These are phyloP conservation scores for Fusarium chaquense DNA, from an alignment of 2,329 filamentous ascomycete species.

Conservation along the genomic window DNA sequence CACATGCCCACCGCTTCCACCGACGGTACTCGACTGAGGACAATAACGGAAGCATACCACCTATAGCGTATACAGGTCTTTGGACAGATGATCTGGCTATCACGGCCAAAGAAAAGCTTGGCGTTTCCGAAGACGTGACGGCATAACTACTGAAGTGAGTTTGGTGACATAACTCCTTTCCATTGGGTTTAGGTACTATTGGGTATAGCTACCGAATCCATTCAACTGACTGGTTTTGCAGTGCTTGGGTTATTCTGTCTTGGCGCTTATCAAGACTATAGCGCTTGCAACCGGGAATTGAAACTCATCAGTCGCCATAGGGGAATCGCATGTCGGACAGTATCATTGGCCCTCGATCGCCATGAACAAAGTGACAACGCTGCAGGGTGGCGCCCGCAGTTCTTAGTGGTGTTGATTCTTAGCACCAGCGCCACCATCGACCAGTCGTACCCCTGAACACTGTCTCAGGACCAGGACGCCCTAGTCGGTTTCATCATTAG, in stretches of 20 bases:
- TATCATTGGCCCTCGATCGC: constrained; percentile 4
- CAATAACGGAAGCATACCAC: constrained; percentile 30
- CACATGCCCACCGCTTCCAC: constrained; percentile 44
- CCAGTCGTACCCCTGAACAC: not conserved
- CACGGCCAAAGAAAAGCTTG: constrained; percentile 29
- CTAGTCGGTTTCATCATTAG: constrained; percentile 48
- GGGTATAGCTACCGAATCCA: constrained; percentile 1
- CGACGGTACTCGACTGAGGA: constrained; percentile 13
- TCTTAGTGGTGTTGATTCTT: constrained; percentile 39
- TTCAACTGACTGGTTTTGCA: not conserved
- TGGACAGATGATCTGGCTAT: constrained; percentile 17
- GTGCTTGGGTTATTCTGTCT: not conserved
- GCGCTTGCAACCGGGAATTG: constrained; percentile 13
- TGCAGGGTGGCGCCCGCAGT: constrained; percentile 1
- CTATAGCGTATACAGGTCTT: constrained; percentile 16
- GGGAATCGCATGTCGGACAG: constrained; percentile 1
- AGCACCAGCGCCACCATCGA: constrained; percentile 36
- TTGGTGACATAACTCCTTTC: constrained; percentile 12
- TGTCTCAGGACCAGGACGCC: constrained; percentile 39
- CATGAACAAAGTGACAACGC: not conserved
- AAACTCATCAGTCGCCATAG: not conserved
- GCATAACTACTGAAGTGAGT: constrained; percentile 28
- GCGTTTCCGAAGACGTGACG: constrained; percentile 13
- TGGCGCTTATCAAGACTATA: not conserved
- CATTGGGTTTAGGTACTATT: too few species aligned